Base-by-base conservation (phyloP, 164 flowering plant genomes). In the Warburgia ugandensis region DNA sequence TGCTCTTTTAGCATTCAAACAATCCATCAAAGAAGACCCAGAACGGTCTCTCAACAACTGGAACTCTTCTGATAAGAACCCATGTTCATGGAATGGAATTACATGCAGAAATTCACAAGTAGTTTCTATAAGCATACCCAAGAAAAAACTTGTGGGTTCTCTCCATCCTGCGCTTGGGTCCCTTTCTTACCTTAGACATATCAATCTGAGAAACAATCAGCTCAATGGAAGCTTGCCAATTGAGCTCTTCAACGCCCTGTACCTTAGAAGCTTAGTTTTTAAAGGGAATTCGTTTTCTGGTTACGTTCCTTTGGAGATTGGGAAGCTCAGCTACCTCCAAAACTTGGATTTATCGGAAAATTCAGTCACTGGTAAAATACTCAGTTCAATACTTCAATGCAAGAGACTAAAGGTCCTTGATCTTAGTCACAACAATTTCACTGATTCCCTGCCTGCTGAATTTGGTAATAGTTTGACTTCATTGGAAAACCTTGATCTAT, bases 51-150 rank as follows among this genome's bases (percentile, higher is more conserved):
- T 84, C 37, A 63, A 41, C 32, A 78, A 83, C 72, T 91, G 97
- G 97, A 79, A 84, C 70, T 56, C 68, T 13, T 79, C 87, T 41
- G 87, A 86, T 66, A 75, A 67, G 7, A 79, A 52, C 65, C 96
- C 96, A 36, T 92, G 98, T 68, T 69, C 76, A 3, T 87, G 98
- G 96, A 84, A 78, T 70, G 98, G 96, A 26, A 52, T 92, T 45
- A 68, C 88, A 35, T 92, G 98, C 73, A 77, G 58, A 60, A 75
- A 83, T 21, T 56, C 42, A 10, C 78, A 49, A 59, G 98, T 92
- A 35, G 71, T 79, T 7, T 85, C 92, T 50, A 42, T 92, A 7
- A 76, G 75, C 65, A 81, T 88, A 27, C 95, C 98, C 10, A 79
- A 73, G 63, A 83, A 74, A 68, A 75, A 71, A 27, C 86, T 92